phyloP scores from a whole-genome alignment of 371 early-diverging fungal genomes.

The Mucor mucedo region DNA sequence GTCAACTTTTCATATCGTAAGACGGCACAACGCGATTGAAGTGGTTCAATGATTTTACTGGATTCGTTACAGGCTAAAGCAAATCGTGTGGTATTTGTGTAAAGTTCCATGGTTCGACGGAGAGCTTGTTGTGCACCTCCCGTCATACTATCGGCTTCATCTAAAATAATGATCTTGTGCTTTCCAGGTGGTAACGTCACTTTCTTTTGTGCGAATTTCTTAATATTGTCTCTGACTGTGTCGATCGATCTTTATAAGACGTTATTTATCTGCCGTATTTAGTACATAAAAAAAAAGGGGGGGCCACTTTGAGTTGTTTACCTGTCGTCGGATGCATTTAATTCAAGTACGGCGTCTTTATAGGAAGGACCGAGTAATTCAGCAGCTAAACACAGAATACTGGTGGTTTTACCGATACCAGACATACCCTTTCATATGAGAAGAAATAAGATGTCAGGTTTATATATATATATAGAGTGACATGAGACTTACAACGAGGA shows the following conservation, averaged over 20 bases:
- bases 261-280: neutral
- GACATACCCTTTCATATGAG: conserved; percentile 81
- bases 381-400: conserved; percentile 90
- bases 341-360: conserved; percentile 92
- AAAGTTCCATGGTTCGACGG: conserved; percentile 97
- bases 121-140: conserved; percentile 96
- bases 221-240: conserved; percentile 96
- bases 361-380: conserved; percentile 82
- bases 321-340: conserved; percentile 99
- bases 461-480: neutral
- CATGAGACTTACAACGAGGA: conserved; percentile 77
- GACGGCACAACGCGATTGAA: conserved; percentile 98
- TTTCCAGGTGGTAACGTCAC: conserved; percentile 89
- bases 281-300: no score
- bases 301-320: conserved; percentile 29
- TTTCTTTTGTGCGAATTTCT: conserved; percentile 98
- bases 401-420: conserved; percentile 99
- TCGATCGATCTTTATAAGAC: conserved; percentile 95
- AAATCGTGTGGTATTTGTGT: conserved; percentile 94
- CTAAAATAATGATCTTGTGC: conserved; percentile 97
- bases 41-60: conserved; percentile 98
- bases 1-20: conserved; percentile 85
- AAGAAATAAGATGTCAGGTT: neutral
- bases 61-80: conserved; percentile 98
- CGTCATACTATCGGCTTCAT: conserved; percentile 98